Conservation (phyloP, 2,329 filamentous ascomycete genomes). For the Aspergillus candidus region DNA sequence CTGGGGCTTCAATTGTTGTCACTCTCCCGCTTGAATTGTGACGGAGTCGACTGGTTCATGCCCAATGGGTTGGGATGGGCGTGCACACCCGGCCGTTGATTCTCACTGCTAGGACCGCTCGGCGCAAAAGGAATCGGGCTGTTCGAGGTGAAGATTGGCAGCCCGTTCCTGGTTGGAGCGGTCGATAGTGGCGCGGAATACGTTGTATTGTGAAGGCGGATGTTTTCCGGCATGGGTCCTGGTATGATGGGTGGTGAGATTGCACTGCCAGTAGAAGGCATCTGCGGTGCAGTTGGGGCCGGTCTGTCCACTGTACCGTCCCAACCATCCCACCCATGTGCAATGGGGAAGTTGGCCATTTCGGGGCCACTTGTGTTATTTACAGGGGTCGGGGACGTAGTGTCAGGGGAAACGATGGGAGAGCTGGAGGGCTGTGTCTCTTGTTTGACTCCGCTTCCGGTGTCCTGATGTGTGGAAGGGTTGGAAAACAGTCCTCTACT, state of each 20-base stretch:
- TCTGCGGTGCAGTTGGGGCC: conserved; percentile 1
- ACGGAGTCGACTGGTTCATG: no score
- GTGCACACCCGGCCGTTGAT: no score
- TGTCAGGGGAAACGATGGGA: conserved; percentile 1
- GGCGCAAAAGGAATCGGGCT: conserved; percentile 40
- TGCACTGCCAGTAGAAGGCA: conserved; percentile 3
- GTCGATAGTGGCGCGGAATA: conserved; percentile 27
- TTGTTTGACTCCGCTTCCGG: background rate
- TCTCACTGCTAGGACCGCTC: conserved; percentile 3
- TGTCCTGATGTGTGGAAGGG: background rate
- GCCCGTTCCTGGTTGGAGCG: conserved; percentile 34
- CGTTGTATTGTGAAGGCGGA: conserved; percentile 16
- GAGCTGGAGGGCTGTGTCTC: background rate
- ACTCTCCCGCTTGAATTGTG: no score
- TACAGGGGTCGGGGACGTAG: conserved; percentile 4
- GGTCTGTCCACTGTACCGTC: background rate
- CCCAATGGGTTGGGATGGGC: no score
- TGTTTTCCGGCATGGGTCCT: conserved; percentile 5
- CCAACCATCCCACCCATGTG: conserved; percentile 3
- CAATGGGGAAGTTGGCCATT: background rate
- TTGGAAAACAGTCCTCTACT: conserved; percentile 1
- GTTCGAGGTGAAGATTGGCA: conserved; percentile 47
- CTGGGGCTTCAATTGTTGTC: no score
- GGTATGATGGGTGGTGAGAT: conserved; percentile 24
- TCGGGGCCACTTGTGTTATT: background rate